A percentile compares a stretch with the other conserved stretches of the same genome.
Evolutionary conservation across 2,329 filamentous ascomycete species (phyloP).

Genomic region (Nigrospora sphaerica): DNA sequence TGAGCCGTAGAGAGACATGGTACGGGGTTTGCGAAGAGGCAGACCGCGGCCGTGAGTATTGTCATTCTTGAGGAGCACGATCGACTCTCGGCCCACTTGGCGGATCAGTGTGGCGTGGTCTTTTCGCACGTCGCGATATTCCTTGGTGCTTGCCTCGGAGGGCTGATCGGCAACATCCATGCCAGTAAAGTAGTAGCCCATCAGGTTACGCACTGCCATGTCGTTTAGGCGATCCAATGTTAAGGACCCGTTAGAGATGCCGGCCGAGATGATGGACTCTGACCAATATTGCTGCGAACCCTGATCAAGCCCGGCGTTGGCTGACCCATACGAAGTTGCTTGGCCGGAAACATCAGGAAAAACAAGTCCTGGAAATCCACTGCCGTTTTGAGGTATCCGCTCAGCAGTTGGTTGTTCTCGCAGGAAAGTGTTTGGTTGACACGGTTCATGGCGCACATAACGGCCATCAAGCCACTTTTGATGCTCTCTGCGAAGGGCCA

Average conservation of each 20-base stretch:
- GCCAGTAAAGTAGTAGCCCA: conserved; percentile 9
- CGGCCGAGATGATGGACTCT: not conserved
- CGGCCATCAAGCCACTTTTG: conserved; percentile 9
- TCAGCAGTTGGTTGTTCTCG: conserved; percentile 15
- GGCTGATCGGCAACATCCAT: too few species aligned
- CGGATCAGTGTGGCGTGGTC: conserved; percentile 7
- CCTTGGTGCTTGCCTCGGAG: not conserved
- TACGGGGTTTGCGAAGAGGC: conserved; percentile 40
- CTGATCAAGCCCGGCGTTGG: conserved; percentile 24
- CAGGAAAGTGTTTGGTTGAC: conserved; percentile 15
- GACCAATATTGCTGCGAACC: not conserved
- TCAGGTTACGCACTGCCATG: conserved; percentile 10
- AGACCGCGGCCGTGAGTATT: conserved; percentile 41
- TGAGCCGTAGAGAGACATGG: conserved; percentile 41
- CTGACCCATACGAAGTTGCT: conserved; percentile 13
- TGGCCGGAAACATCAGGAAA: conserved; percentile 13
- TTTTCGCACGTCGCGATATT: conserved; percentile 6
- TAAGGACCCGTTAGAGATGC: conserved; percentile 6
- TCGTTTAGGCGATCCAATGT: conserved; percentile 10
- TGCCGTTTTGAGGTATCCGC: conserved; percentile 15
- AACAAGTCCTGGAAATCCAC: conserved; percentile 17
- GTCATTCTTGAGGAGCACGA: conserved; percentile 59
- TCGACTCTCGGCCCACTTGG: conserved; percentile 32
- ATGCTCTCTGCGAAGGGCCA: conserved; percentile 14
- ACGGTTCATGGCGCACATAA: conserved; percentile 18